These are phyloP conservation scores for Prunus dulcis DNA, from an alignment of 306 rosid genomes.

Conservation along the genomic window DNA sequence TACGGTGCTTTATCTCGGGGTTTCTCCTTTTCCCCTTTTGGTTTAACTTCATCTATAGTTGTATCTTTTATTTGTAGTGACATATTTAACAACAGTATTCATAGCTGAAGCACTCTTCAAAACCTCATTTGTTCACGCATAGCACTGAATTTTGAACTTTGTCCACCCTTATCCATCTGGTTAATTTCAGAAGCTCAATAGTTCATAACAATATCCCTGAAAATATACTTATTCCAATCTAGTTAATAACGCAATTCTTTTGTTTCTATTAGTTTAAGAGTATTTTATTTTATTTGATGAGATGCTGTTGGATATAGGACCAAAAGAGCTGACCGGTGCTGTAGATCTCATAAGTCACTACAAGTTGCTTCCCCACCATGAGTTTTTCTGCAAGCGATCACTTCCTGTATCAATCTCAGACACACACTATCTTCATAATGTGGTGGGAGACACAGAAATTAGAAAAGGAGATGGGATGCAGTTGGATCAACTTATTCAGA, in stretches of 20 bases:
- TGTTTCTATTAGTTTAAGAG: background rate
- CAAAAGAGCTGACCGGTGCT: conserved; percentile 92
- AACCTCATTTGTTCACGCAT: background rate
- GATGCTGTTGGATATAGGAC: conserved; percentile 54
- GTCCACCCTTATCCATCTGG: background rate
- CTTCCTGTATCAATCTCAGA: conserved; percentile 85
- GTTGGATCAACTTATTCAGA: conserved; percentile 90
- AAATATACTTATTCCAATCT: background rate
- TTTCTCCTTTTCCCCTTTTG: background rate
- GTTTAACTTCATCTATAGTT: background rate
- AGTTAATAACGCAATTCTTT: background rate
- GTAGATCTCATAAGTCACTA: conserved; percentile 86
- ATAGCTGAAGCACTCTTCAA: background rate
- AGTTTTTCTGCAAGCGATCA: conserved; percentile 89
- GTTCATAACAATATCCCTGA: background rate
- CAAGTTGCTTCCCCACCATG: conserved; percentile 82
- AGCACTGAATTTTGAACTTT: background rate
- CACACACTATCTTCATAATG: conserved; percentile 81
- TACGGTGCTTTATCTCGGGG: background rate
- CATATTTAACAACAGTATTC: background rate
- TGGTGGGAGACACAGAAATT: conserved; percentile 91
- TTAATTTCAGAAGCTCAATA: background rate
- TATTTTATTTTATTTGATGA: conserved; percentile 4
- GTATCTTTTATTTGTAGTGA: background rate
- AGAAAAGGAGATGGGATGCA: conserved; percentile 99